phyloP scores from a whole-genome alignment of 2,329 filamentous ascomycete genomes.

The Coniella lustricola region DNA sequence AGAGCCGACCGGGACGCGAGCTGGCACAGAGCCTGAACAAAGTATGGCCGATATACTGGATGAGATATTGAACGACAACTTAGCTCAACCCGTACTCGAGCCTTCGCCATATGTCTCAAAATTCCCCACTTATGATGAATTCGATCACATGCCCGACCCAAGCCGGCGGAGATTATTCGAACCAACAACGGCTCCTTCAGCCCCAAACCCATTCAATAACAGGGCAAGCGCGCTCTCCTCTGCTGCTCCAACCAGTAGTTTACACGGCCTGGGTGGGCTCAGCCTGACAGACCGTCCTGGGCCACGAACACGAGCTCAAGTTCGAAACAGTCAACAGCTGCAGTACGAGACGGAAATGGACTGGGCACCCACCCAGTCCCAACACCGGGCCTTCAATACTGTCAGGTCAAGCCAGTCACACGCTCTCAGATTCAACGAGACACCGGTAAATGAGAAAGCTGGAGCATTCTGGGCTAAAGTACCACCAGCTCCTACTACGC shows the following conservation, averaged over 20 bases:
- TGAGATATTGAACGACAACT: conserved; percentile 32
- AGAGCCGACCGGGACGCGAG: conserved; percentile 9
- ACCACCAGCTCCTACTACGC: conserved; percentile 61
- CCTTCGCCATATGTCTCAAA: conserved; percentile 26
- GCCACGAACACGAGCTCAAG: background rate
- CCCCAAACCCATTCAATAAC: conserved; percentile 5
- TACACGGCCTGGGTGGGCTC: conserved; percentile 2
- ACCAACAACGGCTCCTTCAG: background rate
- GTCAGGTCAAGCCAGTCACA: conserved; percentile 30
- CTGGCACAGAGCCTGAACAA: conserved; percentile 30
- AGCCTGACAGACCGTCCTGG: conserved; percentile 15
- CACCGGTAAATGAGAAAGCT: conserved; percentile 35
- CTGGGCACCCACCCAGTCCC: conserved; percentile 58
- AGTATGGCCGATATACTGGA: conserved; percentile 42
- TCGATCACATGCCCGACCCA: conserved; percentile 16
- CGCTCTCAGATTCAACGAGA: conserved; percentile 38
- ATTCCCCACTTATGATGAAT: background rate
- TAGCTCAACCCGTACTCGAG: conserved; percentile 20
- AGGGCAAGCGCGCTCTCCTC: conserved; percentile 2
- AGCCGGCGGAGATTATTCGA: conserved; percentile 3
- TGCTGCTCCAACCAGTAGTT: background rate
- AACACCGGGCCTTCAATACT: conserved; percentile 48
- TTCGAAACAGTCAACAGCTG: conserved; percentile 16
- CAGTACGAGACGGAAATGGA: conserved; percentile 61
- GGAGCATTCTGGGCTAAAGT: conserved; percentile 64